phyloP scores from a whole-genome alignment of 805 yeast genomes.

The Wickerhamiella shivajii region DNA sequence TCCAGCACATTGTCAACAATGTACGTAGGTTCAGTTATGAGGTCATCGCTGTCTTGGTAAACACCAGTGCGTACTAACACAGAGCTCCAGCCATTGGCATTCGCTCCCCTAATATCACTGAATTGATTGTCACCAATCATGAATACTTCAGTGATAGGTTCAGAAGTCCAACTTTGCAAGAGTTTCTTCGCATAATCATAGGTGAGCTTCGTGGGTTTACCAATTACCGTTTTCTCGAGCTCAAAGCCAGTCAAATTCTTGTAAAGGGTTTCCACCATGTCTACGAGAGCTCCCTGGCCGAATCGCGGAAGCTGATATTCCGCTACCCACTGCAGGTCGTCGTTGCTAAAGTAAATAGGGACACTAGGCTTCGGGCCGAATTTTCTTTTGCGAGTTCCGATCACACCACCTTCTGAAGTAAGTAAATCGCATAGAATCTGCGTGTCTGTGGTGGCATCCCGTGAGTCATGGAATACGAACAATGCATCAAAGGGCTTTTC shows the following conservation, averaged over 20 bases:
- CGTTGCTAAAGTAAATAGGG: constrained; percentile 73
- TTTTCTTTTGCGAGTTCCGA: constrained; percentile 71
- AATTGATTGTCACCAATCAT: constrained; percentile 98
- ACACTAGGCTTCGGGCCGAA: neutral
- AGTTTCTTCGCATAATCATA: constrained; percentile 73
- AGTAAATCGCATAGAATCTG: constrained; percentile 75
- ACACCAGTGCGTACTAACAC: constrained; percentile 82
- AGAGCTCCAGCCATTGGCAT: constrained; percentile 75
- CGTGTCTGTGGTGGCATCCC: constrained; percentile 74
- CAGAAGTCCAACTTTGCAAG: constrained; percentile 44
- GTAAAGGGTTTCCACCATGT: constrained; percentile 70
- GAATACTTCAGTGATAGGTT: constrained; percentile 39
- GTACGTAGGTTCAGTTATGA: constrained; percentile 33
- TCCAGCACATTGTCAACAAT: constrained; percentile 37
- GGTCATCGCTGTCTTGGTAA: constrained; percentile 38
- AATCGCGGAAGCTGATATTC: constrained; percentile 69
- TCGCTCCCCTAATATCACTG: constrained; percentile 83
- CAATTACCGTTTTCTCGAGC: constrained; percentile 66
- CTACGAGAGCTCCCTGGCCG: constrained; percentile 92
- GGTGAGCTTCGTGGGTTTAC: constrained; percentile 81
- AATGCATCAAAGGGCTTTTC: constrained; percentile 62
- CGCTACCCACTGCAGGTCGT: constrained; percentile 89
- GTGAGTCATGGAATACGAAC: constrained; percentile 81
- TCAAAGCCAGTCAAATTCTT: constrained; percentile 74
- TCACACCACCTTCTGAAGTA: constrained; percentile 58